Evolutionary conservation across 2,329 filamentous ascomycete species (phyloP), one percentile per base, ranked within the genome.

Genomic region (Aciculosporium take): DNA sequence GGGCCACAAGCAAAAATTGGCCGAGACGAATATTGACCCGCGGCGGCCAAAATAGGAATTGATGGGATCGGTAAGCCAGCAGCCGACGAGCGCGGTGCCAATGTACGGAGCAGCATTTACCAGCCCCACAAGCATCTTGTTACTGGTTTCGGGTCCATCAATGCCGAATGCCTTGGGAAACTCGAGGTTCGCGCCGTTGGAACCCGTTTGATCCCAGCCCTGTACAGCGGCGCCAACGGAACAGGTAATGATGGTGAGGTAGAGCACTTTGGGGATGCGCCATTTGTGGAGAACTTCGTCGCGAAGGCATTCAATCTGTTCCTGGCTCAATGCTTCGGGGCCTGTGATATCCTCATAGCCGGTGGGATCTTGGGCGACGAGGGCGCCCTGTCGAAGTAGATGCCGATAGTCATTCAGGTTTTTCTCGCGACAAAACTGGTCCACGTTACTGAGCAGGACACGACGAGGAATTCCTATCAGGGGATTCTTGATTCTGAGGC

Each of bases 141-240:
- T 63, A 7, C 49, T 49, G 18, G 29, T 31, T 23, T 59, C 62
- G 13, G 53, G 57, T 3, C 49, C 44, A 2, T 52, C 61, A 39
- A 65, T 65, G 29, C 64, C 63, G 37, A 77, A 76, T 25, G 65
- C 66, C 0, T 56, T 45, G 0, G 74, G 74, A 48, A 80, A 80
- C 41, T 70, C 71, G 48, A 81, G 61, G 49, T 76, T 81, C 43
- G 77, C 76, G 29, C 74, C 74, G 48, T 79, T 79, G 41, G 67
- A 66, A 28, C 74, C 76, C 17, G 76, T 80, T 56, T 80, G 74
- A 48, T 81, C 77, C 77, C 76, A 81, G 20, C 78, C 76, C 51
- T 79, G 75, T 8, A 82, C 76, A n/a, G 78, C 77, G 13, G 79
- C 79, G 39, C 76, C 79, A 40, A 84, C 72, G 32, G 79, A 81